phyloP scores from a whole-genome alignment of 148 eudicot genomes.

The Rhododendron henanense region DNA sequence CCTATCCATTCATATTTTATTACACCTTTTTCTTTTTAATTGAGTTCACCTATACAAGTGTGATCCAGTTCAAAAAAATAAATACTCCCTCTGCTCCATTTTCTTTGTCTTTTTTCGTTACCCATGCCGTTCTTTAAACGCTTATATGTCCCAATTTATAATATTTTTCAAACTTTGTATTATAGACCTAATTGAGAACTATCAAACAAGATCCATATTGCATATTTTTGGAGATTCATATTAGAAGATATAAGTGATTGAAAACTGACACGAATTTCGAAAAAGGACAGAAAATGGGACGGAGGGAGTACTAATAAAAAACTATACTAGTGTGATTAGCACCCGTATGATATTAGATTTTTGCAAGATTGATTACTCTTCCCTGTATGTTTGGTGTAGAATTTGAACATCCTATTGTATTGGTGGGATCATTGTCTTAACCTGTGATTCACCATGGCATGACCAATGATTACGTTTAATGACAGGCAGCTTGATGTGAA shows the following conservation, averaged over 20 bases:
- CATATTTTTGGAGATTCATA: too few relatives aligned
- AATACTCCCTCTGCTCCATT: too few relatives aligned
- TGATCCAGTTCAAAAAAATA: neutral
- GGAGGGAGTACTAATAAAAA: too few relatives aligned
- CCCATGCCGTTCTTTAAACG: too few relatives aligned
- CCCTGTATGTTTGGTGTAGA: neutral
- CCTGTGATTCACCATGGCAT: neutral
- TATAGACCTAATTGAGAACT: too few relatives aligned
- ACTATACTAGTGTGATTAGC: neutral
- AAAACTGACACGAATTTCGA: too few relatives aligned
- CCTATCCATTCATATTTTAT: neutral
- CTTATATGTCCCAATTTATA: too few relatives aligned
- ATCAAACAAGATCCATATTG: too few relatives aligned
- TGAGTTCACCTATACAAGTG: neutral
- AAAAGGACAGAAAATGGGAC: too few relatives aligned
- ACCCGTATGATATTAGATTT: neutral
- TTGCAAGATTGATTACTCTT: neutral
- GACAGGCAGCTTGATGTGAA: neutral
- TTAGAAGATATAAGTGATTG: too few relatives aligned
- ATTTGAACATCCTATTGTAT: neutral
- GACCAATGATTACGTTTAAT: neutral
- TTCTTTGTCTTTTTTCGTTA: too few relatives aligned
- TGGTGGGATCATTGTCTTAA: neutral
- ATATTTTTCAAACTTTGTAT: too few relatives aligned
- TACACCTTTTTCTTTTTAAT: neutral